phyloP scores from a whole-genome alignment of 192 early-diverging fungal genomes.

The Linnemannia hyalina region DNA sequence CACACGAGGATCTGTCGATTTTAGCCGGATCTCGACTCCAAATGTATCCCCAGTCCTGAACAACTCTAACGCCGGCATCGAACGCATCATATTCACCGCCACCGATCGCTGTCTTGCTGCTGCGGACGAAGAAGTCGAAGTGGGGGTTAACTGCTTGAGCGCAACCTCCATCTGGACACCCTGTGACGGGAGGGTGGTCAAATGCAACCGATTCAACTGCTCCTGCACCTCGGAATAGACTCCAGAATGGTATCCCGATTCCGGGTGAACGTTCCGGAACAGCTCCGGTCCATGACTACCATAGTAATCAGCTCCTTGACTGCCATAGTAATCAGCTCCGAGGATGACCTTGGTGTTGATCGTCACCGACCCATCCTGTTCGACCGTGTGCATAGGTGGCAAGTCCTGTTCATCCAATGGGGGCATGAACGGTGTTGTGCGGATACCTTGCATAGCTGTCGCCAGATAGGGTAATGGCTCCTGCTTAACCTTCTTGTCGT shows the following conservation, averaged over 20 bases:
- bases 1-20: not conserved
- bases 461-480: not conserved
- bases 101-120: not conserved
- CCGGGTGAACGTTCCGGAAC: slow-evolving; percentile 21
- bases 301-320: not conserved
- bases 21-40: slow-evolving; percentile 20
- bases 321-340: not conserved
- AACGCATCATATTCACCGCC: too few relatives aligned
- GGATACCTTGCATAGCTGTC: slow-evolving; percentile 16
- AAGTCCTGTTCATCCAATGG: slow-evolving; percentile 40
- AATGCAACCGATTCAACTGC: slow-evolving; percentile 21
- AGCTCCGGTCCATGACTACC: not conserved
- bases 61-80: slow-evolving; percentile 9
- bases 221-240: slow-evolving; percentile 34
- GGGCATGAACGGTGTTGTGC: slow-evolving; percentile 15
- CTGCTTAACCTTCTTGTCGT: not conserved
- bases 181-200: slow-evolving; percentile 17
- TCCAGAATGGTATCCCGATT: slow-evolving; percentile 42
- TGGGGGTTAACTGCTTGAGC: slow-evolving; percentile 24
- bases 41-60: slow-evolving; percentile 47
- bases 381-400: slow-evolving; percentile 18
- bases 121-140: not conserved
- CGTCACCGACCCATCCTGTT: slow-evolving; percentile 11
- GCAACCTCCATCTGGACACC: slow-evolving; percentile 20
- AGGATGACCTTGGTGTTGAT: slow-evolving; percentile 20